Evolutionary conservation across 2,329 filamentous ascomycete species (phyloP), one percentile per base, ranked within the genome.

Genomic region (Exserohilum rostratum): DNA sequence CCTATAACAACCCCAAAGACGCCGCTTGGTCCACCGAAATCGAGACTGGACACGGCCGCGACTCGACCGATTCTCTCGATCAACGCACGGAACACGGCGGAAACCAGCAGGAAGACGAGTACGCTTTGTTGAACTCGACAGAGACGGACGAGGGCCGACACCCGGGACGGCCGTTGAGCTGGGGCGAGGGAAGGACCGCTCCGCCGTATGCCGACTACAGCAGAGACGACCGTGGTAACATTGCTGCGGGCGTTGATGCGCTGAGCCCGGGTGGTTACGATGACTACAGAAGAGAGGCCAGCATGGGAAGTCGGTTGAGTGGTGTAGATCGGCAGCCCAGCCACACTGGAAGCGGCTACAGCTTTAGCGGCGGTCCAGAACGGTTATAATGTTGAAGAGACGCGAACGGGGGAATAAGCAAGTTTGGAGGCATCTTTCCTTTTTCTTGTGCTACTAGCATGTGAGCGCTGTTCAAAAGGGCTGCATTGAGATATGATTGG

Each of bases 51-150:
- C 50, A 77, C 40, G 46, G 51, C 68, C 49, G 75, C 40, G 73
- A 78, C 57, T 78, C 58, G 71, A 76, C 49, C 62, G 74, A 78
- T 50, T 73, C 76, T n/a, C 72, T 76, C 37, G 71, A 76, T 48
- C 74, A 74, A 12, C 66, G 57, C 31, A 72, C 71, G 6, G 70
- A 75, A 47, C 75, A 69, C 44, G 76, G 75, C 53, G 72, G 75
- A 33, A 77, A 76, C 31, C 78, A 81, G 44, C 77, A 82, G 46
- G 81, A 84, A 58, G 78, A 80, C 51, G 77, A 79, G 49, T 83
- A 84, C 55, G 79, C 80, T 10, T 72, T 83, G 5, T 69, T 84
- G 10, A 77, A 83, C 44, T 65, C 60, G 12, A 72, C 69, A 2
- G 72, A 76, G n/a, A 74, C 73, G 15, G 72, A 77, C 13, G 71